Evolutionary conservation across 352 stramenopile species (phyloP).

Genomic region (Phytophthora aleatoria): DNA sequence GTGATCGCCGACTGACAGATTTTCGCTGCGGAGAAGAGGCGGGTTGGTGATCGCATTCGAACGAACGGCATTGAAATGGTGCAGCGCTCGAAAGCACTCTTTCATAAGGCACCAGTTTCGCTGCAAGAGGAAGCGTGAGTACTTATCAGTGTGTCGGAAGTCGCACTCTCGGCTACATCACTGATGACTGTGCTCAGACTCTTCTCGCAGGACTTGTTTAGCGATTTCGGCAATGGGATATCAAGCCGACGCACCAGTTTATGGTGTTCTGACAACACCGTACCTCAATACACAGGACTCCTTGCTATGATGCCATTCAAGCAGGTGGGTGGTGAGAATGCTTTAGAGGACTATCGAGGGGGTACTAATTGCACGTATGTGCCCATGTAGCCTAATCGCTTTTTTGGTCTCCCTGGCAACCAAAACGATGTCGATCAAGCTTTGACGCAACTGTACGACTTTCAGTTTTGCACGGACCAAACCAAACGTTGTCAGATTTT

Average conservation of each 20-base stretch:
- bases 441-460: slow-evolving; percentile 19
- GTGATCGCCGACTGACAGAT: slow-evolving; percentile 2
- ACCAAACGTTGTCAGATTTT: neutral
- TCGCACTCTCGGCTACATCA: neutral
- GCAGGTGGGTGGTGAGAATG: slow-evolving; percentile 19
- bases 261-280: slow-evolving; percentile 27
- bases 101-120: slow-evolving; percentile 40
- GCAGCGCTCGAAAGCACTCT: slow-evolving; percentile 36
- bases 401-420: slow-evolving; percentile 28
- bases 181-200: slow-evolving; percentile 20
- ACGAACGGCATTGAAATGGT: slow-evolving; percentile 58
- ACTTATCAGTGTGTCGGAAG: neutral
- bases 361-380: slow-evolving; percentile 5
- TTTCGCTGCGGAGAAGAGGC: slow-evolving; percentile 19
- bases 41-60: slow-evolving; percentile 61
- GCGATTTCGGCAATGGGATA: slow-evolving; percentile 37
- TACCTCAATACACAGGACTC: slow-evolving; percentile 16
- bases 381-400: slow-evolving; percentile 26
- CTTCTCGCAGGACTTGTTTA: slow-evolving; percentile 33
- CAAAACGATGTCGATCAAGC: slow-evolving; percentile 1
- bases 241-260: slow-evolving; percentile 28
- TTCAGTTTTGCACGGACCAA: neutral
- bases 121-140: slow-evolving; percentile 45
- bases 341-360: neutral
- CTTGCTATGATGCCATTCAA: slow-evolving; percentile 21